Evolutionary conservation across 192 early-diverging fungal genomes (phyloP).

Genomic region (Linnemannia hyalina): DNA sequence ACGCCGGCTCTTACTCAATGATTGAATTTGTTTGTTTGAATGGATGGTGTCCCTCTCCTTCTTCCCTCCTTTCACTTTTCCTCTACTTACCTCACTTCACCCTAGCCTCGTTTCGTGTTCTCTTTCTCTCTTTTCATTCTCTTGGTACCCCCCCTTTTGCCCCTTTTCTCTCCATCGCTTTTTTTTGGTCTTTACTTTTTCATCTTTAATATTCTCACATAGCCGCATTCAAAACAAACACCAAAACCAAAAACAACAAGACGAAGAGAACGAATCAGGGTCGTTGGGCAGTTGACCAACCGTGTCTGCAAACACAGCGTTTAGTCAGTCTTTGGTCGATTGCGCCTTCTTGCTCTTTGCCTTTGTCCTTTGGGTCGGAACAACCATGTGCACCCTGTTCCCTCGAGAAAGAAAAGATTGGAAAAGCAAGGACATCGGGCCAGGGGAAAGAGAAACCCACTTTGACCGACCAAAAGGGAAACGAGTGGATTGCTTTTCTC

Average conservation of each 20-base stretch:
- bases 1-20: too few species aligned
- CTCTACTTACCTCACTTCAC: neutral
- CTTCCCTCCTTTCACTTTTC: neutral
- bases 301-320: neutral
- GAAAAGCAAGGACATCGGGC: neutral
- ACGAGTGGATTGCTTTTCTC: neutral
- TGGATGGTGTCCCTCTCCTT: neutral
- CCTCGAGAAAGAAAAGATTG: neutral
- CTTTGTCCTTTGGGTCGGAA: neutral
- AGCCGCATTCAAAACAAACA: neutral
- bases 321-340: neutral
- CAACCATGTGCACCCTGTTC: neutral
- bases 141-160: neutral
- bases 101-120: neutral
- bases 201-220: neutral
- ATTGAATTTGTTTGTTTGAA: neutral
- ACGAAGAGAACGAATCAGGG: neutral
- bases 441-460: conserved; percentile 2
- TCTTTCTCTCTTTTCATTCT: neutral
- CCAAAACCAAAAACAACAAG: neutral
- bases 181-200: neutral
- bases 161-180: conserved; percentile 5
- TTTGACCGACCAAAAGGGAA: neutral
- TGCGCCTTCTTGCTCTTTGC: neutral
- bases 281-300: conserved; percentile 3